Conservation (phyloP, 2,329 filamentous ascomycete genomes). For the Claviceps capensis region DNA sequence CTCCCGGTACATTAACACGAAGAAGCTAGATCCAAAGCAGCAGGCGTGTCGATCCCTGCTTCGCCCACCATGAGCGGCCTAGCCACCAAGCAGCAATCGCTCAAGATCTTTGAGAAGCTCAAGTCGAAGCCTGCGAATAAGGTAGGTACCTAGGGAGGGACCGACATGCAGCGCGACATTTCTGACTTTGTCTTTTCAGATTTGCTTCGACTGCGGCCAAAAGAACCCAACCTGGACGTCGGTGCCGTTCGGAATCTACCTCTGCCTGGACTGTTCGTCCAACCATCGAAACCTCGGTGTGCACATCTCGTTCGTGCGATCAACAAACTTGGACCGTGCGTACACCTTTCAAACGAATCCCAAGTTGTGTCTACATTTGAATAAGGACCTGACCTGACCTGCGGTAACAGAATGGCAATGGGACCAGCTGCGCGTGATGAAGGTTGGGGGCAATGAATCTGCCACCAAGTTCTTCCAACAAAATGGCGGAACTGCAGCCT, state of each 20-base stretch:
- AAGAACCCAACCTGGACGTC: constrained; percentile 99
- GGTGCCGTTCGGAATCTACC: constrained; percentile 91
- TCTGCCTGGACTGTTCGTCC: constrained; percentile 94
- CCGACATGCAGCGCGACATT: not conserved
- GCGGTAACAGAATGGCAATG: constrained; percentile 74
- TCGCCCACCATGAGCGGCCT: constrained; percentile 44
- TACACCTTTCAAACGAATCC: constrained; percentile 5
- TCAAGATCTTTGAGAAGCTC: constrained; percentile 95
- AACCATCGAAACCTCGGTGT: constrained; percentile 96
- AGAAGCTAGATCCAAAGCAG: not conserved
- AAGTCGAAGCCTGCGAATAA: constrained; percentile 93
- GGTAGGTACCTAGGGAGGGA: constrained; percentile 35
- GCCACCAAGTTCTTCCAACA: constrained; percentile 97
- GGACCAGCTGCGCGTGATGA: constrained; percentile 95
- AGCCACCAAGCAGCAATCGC: constrained; percentile 87
- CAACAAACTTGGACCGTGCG: constrained; percentile 96
- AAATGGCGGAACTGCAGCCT: constrained; percentile 83
- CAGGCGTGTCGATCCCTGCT: not conserved
- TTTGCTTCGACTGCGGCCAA: constrained; percentile 95
- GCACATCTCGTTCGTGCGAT: constrained; percentile 97
- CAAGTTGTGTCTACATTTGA: not conserved
- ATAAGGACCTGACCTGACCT: constrained; percentile 7
- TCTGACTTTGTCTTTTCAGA: constrained; percentile 32
- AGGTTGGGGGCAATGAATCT: constrained; percentile 95
- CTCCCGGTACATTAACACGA: no score